Conservation (phyloP, 306 rosid genomes). For the Acacia melanoxylon region DNA sequence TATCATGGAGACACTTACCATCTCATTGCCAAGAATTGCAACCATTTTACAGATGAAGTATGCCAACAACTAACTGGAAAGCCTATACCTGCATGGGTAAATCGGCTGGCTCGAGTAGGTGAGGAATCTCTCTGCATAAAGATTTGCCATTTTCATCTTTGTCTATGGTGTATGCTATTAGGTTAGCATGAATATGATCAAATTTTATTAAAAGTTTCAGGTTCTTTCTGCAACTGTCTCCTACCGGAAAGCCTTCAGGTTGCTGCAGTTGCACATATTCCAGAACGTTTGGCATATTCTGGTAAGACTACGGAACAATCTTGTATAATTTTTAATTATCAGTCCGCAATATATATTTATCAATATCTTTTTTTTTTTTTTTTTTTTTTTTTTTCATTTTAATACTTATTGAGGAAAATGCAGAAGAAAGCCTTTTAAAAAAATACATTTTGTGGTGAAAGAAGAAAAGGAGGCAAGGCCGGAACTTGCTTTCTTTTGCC, state of each 20-base stretch:
- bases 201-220: conserved; percentile 51
- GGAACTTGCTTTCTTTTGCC: not conserved
- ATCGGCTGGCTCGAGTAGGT: conserved; percentile 92
- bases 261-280: conserved; percentile 77
- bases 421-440: not conserved
- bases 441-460: not conserved
- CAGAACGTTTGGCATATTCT: conserved; percentile 64
- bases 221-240: conserved; percentile 96
- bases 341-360: not conserved
- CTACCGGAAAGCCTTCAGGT: conserved; percentile 86
- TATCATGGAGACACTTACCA: conserved; percentile 96
- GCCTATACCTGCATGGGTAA: conserved; percentile 95
- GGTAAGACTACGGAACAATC: conserved; percentile 46
- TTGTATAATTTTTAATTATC: not conserved
- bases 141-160: conserved; percentile 18
- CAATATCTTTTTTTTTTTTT: not conserved
- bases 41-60: conserved; percentile 91
- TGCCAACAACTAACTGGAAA: conserved; percentile 80
- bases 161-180: not conserved
- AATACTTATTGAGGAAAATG: not conserved
- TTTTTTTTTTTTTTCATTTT: not conserved
- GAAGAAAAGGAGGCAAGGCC: not conserved
- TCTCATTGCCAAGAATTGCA: conserved; percentile 93
- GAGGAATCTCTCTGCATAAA: conserved; percentile 38
- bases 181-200: conserved; percentile 23